Conservation (phyloP, 371 early-diverging fungal genomes). For the Apophysomyces variabilis region DNA sequence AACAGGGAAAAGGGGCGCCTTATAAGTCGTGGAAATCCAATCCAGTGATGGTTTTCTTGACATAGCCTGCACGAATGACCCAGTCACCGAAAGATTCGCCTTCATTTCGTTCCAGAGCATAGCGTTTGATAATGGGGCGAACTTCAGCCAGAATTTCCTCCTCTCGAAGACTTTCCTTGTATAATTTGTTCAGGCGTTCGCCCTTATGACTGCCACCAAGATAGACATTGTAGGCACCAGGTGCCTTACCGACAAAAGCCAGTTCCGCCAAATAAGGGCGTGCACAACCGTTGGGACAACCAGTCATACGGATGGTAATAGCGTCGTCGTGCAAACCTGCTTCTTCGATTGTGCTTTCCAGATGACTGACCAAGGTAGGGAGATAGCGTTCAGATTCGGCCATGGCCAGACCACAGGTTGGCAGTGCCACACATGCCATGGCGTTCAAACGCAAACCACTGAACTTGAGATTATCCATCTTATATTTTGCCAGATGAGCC, state of each 20-base stretch:
- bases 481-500: constrained; percentile 74
- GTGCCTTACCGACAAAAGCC: constrained; percentile 95
- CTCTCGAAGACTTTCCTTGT: constrained; percentile 85
- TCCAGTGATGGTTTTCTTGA: constrained; percentile 81
- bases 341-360: constrained; percentile 80
- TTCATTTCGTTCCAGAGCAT: constrained; percentile 68
- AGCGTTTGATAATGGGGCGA: constrained; percentile 81
- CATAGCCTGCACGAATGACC: constrained; percentile 85
- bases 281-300: constrained; percentile 96
- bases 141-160: constrained; percentile 82
- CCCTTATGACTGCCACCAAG: constrained; percentile 91
- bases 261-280: constrained; percentile 93
- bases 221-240: constrained; percentile 91
- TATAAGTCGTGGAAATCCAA: constrained; percentile 78
- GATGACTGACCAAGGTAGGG: constrained; percentile 76
- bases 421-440: constrained; percentile 95
- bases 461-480: constrained; percentile 81
- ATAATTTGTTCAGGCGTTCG: constrained; percentile 87
- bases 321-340: constrained; percentile 84
- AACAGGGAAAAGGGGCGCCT: neutral
- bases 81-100: constrained; percentile 94
- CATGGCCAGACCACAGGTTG: constrained; percentile 94
- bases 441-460: constrained; percentile 84
- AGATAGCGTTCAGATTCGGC: constrained; percentile 96
- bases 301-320: constrained; percentile 95